A percentile compares a stretch with the other conserved stretches of the same genome.
Conservation (phyloP, 2,329 filamentous ascomycete genomes). For the Botryotinia narcissicola region DNA sequence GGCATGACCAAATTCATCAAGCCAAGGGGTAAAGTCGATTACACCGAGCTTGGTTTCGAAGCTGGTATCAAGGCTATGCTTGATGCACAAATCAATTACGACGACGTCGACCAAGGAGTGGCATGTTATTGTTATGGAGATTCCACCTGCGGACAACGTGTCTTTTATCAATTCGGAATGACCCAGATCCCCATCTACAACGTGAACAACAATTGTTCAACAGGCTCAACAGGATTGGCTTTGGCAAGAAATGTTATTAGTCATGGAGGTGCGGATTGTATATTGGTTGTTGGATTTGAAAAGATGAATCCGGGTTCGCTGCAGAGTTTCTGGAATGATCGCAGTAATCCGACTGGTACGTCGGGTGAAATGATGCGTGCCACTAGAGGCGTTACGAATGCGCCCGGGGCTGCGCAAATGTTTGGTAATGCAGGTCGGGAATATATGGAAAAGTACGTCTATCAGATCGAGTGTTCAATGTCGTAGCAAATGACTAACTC, state of each 20-base stretch:
- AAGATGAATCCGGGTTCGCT: constrained; percentile 96
- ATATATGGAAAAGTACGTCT: constrained; percentile 81
- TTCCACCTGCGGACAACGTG: constrained; percentile 89
- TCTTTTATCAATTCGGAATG: constrained; percentile 99
- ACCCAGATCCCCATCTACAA: constrained; percentile 96
- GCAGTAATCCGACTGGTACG: constrained; percentile 74
- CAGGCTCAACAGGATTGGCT: constrained; percentile 85
- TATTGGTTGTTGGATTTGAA: constrained; percentile 92
- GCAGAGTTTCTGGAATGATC: constrained; percentile 79
- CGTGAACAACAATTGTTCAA: constrained; percentile 98
- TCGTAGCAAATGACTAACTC: neutral
- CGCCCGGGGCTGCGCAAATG: constrained; percentile 84
- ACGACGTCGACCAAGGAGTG: constrained; percentile 90
- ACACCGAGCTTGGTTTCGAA: constrained; percentile 91
- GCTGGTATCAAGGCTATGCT: constrained; percentile 59
- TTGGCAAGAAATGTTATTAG: constrained; percentile 79
- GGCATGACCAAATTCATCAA: constrained; percentile 99
- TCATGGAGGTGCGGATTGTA: constrained; percentile 79
- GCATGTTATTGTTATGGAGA: constrained; percentile 99
- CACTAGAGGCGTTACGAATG: constrained; percentile 77
- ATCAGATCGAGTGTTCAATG: constrained; percentile 27
- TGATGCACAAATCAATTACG: constrained; percentile 88
- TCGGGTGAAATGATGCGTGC: constrained; percentile 75
- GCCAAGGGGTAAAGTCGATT: constrained; percentile 88
- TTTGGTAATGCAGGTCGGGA: constrained; percentile 93